Base-by-base conservation (phyloP, 1,284 basidiomycete genomes). In the Ganoderma boninense region DNA sequence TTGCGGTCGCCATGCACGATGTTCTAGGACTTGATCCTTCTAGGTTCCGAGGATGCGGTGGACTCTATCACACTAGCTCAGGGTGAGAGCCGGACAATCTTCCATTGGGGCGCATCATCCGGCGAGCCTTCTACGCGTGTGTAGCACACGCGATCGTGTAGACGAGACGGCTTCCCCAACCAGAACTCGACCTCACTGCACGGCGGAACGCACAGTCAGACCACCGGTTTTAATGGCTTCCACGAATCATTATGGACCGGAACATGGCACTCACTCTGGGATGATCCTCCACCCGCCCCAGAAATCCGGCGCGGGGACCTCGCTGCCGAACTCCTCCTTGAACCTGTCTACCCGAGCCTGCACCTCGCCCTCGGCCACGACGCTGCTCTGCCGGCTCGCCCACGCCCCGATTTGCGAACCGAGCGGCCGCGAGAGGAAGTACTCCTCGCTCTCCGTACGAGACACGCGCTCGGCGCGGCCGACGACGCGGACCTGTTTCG, bases 221-320 rank as follows among this genome's bases (percentile, higher is more conserved):
- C 54, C 23, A 16, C 6, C 23, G 23, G 5, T 26, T 23, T 23
- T 26, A 3, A 56, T n/a, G 13, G 5, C 18, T 14, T 23, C n/a
- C 1, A 56, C 18, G 40, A 14, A 14, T 1, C 56, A 26, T 23
- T 66, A 63, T 42, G 62, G 62, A 62, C 64, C 69, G n/a, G 20
- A 18, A 20, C 20, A 20, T 3, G 7, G 13, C 14, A 87, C 92
- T 81, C 81, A 97, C 94, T 89, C 89, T 18, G 98, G 98, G 8
- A 98, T 86, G 52, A 99, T 88, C 75, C 97, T 87, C 92, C 95
- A 98, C 2, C 97, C 97, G 69, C 97, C 97, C 98, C 98, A 99
- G 81, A 95, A 95, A 8, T 95, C 92, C 1, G 97, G 98, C 61
- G 93, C 85, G 0, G 95, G 93, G 11, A 98, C 86, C 64, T 90